These are phyloP conservation scores for Didymosphaeria variabile DNA, from an alignment of 2,329 filamentous ascomycete species.

Conservation along the genomic window DNA sequence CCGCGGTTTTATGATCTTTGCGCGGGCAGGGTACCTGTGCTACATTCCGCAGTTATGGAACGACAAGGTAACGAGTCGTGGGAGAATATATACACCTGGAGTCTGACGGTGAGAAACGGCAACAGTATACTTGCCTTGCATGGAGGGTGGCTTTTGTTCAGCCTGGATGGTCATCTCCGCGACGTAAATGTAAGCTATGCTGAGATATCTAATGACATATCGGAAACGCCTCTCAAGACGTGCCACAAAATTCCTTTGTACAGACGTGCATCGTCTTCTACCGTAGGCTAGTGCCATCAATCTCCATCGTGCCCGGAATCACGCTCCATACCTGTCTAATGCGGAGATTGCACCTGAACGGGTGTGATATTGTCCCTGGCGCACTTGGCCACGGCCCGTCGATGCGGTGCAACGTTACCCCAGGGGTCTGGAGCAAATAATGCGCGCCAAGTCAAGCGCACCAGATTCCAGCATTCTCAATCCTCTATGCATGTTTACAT, in stretches of 20 bases:
- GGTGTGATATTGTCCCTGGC: constrained; percentile 1
- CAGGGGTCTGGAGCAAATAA: not conserved
- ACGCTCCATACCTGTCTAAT: not conserved
- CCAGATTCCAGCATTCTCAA: not conserved
- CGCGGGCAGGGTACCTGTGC: not conserved
- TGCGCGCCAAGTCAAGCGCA: not conserved
- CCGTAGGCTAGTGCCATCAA: not conserved
- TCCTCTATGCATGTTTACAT: not conserved
- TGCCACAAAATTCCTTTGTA: not conserved
- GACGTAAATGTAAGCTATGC: not conserved
- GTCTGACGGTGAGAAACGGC: not conserved
- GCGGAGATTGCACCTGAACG: not conserved
- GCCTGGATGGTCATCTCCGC: not conserved
- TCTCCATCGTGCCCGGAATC: not conserved
- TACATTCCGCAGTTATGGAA: not conserved
- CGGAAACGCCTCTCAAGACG: not conserved
- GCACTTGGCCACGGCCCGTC: not conserved
- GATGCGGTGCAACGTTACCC: not conserved
- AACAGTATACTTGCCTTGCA: constrained; percentile 6
- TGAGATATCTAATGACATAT: not conserved
- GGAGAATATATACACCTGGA: constrained; percentile 6
- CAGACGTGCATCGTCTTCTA: not conserved
- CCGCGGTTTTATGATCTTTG: not conserved
- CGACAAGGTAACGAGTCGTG: not conserved
- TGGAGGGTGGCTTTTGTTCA: not conserved